Base-by-base conservation (phyloP, 1,139 yeast genomes). In the Kurtzmaniella quercitrusa region DNA sequence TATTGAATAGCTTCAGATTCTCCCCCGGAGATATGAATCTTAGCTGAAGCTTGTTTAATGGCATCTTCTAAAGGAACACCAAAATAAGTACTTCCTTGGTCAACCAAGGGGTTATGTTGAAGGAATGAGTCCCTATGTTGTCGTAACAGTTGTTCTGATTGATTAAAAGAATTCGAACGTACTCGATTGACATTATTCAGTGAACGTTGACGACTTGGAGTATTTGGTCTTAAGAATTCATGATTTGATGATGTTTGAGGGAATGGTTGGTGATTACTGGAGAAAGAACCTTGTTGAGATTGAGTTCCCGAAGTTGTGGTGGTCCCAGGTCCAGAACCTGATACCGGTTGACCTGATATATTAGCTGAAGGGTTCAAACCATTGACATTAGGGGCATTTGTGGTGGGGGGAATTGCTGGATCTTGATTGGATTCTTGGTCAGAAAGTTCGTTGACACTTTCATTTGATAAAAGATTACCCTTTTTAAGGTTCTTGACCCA, bases 31-130 rank as follows among this genome's bases (percentile, higher is more conserved):
- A 86, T 79, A 18, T 85, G 79, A 44, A 89, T 86, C 42, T 82
- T 79, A 11, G 90, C 91, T 47, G 79, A 77, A 0, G 98, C 96
- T 48, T 83, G 78, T 37, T 75, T 67, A 43, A 91, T 75, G 18
- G 96, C 87, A 27, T 77, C 76, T 19, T 77, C 79, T 25, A 93
- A 69, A 1, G 93, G 79, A 2, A 85, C 91, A n/a, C 97, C 97
- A 67, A 93, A 93, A 43, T 93, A 88, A 52, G 68, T 65, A 31
- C 79, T 68, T 56, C 77, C 72, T 42, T 76, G 75, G 56, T 64
- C 77, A 38, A 70, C 67, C 43, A 72, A 54, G 18, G 74, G 68
- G 51, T 71, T 70, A 53, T 62, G 66, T 48, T 71, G 73, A 39
- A 81, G 59, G 54, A 79, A 79, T 12, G 78, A 71, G 57, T 80